Evolutionary conservation across 345 rosid species (phyloP).

Genomic region (Dipteronia sinensis): DNA sequence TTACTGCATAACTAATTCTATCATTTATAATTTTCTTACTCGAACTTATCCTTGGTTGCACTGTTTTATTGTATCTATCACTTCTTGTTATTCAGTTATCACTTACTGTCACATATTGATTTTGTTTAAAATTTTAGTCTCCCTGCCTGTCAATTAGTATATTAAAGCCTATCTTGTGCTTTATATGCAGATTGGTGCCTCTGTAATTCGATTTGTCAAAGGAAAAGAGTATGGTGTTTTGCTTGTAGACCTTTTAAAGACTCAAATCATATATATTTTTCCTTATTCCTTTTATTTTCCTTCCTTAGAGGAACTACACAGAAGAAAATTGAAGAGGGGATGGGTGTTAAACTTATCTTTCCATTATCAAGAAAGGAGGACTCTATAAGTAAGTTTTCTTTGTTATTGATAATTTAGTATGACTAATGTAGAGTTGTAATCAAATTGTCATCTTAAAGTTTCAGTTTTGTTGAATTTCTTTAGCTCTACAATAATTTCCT

Average conservation of each 20-base stretch:
- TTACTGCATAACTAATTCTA: too few species aligned
- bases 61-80: neutral
- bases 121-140: neutral
- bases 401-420: constrained; percentile 1
- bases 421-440: neutral
- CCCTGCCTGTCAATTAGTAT: neutral
- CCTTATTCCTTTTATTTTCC: constrained; percentile 21
- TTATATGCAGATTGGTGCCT: constrained; percentile 71
- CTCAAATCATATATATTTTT: constrained; percentile 18
- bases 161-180: constrained; percentile 5
- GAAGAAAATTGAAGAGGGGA: constrained; percentile 72
- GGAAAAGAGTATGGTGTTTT: constrained; percentile 70
- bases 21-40: too few species aligned
- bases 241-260: constrained; percentile 19
- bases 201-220: constrained; percentile 67
- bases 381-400: constrained; percentile 55
- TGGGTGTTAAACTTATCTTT: constrained; percentile 69
- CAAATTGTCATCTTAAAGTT: too few species aligned
- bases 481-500: too few species aligned
- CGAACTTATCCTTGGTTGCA: neutral
- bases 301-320: constrained; percentile 63
- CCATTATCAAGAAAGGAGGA: constrained; percentile 71
- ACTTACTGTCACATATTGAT: neutral
- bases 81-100: neutral
- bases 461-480: too few species aligned